Evolutionary conservation across 228 moss, liverwort and hornwort species (phyloP), one percentile per base, ranked within the genome.

Genomic region (Sphagnum magellanicum): DNA sequence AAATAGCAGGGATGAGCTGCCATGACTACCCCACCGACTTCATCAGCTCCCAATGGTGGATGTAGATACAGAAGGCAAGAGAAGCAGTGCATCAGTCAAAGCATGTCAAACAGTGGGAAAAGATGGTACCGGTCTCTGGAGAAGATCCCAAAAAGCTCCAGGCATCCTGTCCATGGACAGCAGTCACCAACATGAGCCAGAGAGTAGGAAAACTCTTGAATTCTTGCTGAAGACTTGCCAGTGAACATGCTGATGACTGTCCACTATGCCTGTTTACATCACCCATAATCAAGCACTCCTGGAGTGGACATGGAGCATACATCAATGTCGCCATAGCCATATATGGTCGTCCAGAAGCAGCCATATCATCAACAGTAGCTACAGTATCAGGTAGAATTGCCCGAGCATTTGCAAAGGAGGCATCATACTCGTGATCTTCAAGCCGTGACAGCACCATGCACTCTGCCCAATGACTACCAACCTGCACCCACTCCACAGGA

Each of bases 381-480:
- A 96, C 49, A 59, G 62, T 68, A 55, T 62, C 70, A 11, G 81
- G 70, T 60, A 87, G 79, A 64, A 93, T 83, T 32, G 89, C 76
- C 50, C 74, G 87, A 53, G 93, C 89, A 72, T 80, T 93, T 51
- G 91, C 91, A 77, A 93, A 79, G 60, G 92, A 97, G 50, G 93
- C 88, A 79, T 93, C 93, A 59, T 91, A 97, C 71, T 97, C 93
- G 59, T 87, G 88, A 64, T 89, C 91, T 73, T 88, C 86, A 70
- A 93, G 78, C 61, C 84, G 88, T 10, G 92, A 91, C 69, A 89
- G 88, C 10, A 97, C 80, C 53, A 97, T 88, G 93, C 96, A 97
- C 53, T 86, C 81, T 70, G 91, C 96, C 96, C 96, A 97, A 68
- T 87, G 83, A 81, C 91, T 91, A 69, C 87, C 80, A 55, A 83